Percentiles rank a stretch among this genome's conserved stretches.
Conservation (phyloP, 2,329 filamentous ascomycete genomes). For the Juglanconis juglandina region DNA sequence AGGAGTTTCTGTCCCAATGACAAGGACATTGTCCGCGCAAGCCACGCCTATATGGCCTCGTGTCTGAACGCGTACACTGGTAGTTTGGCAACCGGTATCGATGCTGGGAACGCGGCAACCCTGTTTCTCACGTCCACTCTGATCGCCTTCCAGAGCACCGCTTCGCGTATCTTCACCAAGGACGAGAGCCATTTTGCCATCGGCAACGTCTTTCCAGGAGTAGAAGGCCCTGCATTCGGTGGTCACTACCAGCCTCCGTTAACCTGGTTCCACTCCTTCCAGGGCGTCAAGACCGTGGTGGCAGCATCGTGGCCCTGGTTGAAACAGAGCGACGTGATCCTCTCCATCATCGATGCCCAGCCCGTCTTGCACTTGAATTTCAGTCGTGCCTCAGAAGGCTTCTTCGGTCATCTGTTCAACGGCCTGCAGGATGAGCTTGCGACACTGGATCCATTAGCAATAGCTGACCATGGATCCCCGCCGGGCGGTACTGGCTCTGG, state of each 20-base stretch:
- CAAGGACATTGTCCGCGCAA: constrained; percentile 56
- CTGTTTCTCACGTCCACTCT: constrained; percentile 61
- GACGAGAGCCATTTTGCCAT: constrained; percentile 41
- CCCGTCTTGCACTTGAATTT: constrained; percentile 60
- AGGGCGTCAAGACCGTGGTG: constrained; percentile 64
- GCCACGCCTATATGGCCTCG: constrained; percentile 63
- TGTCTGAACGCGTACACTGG: constrained; percentile 59
- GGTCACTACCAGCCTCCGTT: constrained; percentile 55
- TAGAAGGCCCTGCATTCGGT: constrained; percentile 20
- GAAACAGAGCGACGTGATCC: constrained; percentile 53
- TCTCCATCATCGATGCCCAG: constrained; percentile 62
- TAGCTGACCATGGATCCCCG: constrained; percentile 15
- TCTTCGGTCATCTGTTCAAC: constrained; percentile 59
- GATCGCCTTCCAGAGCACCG: constrained; percentile 64
- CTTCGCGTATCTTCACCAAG: constrained; percentile 59
- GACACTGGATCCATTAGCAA: constrained; percentile 22
- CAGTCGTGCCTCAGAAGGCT: constrained; percentile 49
- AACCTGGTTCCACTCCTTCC: constrained; percentile 65
- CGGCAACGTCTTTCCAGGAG: constrained; percentile 25
- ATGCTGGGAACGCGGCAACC: constrained; percentile 57
- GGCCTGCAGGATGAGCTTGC: constrained; percentile 55
- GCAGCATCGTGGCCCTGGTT: constrained; percentile 64
- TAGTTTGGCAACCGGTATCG: constrained; percentile 54
- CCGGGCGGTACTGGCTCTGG: constrained; percentile 7
- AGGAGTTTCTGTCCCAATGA: constrained; percentile 56